These are phyloP conservation scores for Gloeophyllum trabeum DNA, from an alignment of 768 basidiomycete genomes.

Conservation along the genomic window DNA sequence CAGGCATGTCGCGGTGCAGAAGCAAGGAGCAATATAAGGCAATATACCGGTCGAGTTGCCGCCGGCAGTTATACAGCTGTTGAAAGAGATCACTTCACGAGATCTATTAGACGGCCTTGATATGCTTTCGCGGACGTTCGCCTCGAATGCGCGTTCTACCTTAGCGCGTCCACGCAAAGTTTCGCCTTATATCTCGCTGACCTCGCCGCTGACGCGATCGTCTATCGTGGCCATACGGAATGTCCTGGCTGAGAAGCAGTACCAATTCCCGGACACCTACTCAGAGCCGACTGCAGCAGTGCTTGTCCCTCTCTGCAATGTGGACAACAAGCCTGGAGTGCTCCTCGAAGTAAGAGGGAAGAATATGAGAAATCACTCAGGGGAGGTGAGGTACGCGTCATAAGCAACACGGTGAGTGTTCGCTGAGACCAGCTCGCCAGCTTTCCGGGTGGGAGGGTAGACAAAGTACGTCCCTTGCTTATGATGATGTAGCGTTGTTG, in stretches of 20 bases:
- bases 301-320: slow-evolving; percentile 70
- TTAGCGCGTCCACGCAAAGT: neutral
- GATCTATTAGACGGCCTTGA: no score
- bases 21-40: neutral
- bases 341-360: slow-evolving; percentile 63
- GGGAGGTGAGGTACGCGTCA: slow-evolving; percentile 62
- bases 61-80: no score
- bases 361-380: slow-evolving; percentile 56
- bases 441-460: slow-evolving; percentile 67
- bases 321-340: slow-evolving; percentile 51
- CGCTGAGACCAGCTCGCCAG: slow-evolving; percentile 21
- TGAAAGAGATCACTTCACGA: no score
- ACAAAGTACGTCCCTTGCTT: slow-evolving; percentile 31
- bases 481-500: neutral
- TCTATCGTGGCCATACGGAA: slow-evolving; percentile 20
- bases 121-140: neutral
- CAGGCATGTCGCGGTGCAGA: neutral
- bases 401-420: neutral
- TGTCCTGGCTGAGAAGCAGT: slow-evolving; percentile 12
- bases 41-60: neutral
- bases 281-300: slow-evolving; percentile 50
- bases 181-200: slow-evolving; percentile 16
- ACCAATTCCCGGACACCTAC: slow-evolving; percentile 10
- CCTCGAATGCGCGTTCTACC: neutral
- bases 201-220: slow-evolving; percentile 22